These are phyloP conservation scores for Epicoccum nigrum DNA, from an alignment of 2,329 filamentous ascomycete genomes.

Conservation along the genomic window DNA sequence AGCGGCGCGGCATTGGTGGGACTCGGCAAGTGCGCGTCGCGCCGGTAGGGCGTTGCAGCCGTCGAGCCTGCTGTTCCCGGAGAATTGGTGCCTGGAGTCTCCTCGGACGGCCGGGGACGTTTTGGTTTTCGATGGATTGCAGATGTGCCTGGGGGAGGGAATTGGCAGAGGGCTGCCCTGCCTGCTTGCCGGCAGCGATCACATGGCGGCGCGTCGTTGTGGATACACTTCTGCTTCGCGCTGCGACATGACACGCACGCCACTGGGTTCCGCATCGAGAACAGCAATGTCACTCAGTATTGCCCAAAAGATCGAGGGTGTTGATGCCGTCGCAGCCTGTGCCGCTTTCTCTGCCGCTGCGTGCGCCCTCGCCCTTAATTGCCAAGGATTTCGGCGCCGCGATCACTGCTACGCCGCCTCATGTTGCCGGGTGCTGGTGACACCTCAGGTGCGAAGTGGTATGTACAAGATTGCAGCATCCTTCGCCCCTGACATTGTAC, in stretches of 20 bases:
- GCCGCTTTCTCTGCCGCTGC: conserved; percentile 9
- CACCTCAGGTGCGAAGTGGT: too few species aligned
- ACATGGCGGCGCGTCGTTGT: conserved; percentile 48
- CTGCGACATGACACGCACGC: conserved; percentile 48
- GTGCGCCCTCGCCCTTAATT: too few species aligned
- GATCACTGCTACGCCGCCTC: not conserved
- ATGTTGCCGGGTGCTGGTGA: not conserved
- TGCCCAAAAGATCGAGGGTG: conserved; percentile 17
- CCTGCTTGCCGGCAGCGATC: conserved; percentile 46
- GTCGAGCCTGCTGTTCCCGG: conserved; percentile 7
- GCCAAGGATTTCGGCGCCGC: not conserved
- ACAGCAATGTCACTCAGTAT: conserved; percentile 4
- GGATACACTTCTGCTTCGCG: conserved; percentile 50
- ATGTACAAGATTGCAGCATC: too few species aligned
- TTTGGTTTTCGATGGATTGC: conserved; percentile 48
- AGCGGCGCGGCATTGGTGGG: conserved; percentile 27
- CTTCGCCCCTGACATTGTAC: too few species aligned
- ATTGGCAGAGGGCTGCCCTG: conserved; percentile 42
- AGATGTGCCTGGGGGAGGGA: conserved; percentile 47
- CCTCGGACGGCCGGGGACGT: conserved; percentile 40
- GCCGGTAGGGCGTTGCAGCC: conserved; percentile 20
- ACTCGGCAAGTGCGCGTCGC: conserved; percentile 35
- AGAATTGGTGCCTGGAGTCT: conserved; percentile 25
- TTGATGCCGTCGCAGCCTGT: conserved; percentile 6
- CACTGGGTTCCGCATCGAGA: conserved; percentile 47